These are phyloP conservation scores for Perkinsus marinus DNA, from an alignment of 169 alveolate genomes.

Conservation along the genomic window DNA sequence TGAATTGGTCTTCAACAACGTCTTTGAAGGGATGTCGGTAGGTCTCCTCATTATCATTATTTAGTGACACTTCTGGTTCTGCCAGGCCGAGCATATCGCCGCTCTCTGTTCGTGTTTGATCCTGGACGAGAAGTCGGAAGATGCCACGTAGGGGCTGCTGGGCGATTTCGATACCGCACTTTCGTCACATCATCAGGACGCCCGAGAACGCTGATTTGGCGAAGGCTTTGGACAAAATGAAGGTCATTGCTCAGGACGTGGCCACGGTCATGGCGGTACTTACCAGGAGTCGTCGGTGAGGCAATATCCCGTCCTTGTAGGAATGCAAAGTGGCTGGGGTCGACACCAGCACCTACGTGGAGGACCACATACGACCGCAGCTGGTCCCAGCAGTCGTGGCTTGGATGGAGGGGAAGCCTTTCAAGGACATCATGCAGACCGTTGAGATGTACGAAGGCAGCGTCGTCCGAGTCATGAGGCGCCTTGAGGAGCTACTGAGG, in stretches of 20 bases:
- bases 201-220: conserved; percentile 5
- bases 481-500: conserved; percentile 93
- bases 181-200: neutral
- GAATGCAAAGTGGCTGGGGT: neutral
- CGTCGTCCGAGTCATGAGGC: conserved; percentile 78
- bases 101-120: conserved; percentile 69
- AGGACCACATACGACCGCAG: neutral
- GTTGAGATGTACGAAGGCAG: conserved; percentile 94
- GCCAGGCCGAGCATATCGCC: conserved; percentile 56
- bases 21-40: conserved; percentile 68
- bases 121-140: conserved; percentile 56
- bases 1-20: conserved; percentile 78
- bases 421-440: conserved; percentile 75
- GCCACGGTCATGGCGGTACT: conserved; percentile 33
- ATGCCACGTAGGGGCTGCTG: conserved; percentile 15
- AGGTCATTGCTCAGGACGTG: conserved; percentile 48
- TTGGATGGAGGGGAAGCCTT: conserved; percentile 92
- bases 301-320: neutral
- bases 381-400: conserved; percentile 25
- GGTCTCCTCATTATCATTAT: neutral
- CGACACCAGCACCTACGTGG: neutral
- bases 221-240: conserved; percentile 27
- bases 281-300: conserved; percentile 1
- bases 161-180: neutral
- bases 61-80: neutral